Evolutionary conservation across 2,329 filamentous ascomycete species (phyloP).

Genomic region (Penicillium sp.): DNA sequence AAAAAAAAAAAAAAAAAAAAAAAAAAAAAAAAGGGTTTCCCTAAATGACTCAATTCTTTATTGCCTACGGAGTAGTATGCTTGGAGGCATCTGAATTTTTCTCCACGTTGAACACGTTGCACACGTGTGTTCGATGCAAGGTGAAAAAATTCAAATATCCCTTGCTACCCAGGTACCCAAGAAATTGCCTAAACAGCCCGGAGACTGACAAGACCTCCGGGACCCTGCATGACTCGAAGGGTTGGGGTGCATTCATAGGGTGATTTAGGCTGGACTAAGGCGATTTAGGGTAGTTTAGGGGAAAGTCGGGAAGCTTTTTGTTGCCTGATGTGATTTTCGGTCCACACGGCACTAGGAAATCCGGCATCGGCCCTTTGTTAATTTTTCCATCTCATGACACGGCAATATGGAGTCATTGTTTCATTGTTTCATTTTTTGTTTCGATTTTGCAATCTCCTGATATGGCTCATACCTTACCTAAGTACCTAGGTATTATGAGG

Average conservation of each 20-base stretch:
- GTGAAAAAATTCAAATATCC: neutral
- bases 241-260: neutral
- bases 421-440: slow-evolving; percentile 2
- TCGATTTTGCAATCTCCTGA: neutral
- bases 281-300: neutral
- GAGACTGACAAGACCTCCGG: slow-evolving; percentile 12
- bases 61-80: neutral
- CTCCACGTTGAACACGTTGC: slow-evolving; percentile 4
- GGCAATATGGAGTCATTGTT: slow-evolving; percentile 6
- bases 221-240: neutral
- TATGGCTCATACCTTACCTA: neutral
- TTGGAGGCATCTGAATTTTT: neutral
- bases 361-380: slow-evolving; percentile 3
- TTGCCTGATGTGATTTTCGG: slow-evolving; percentile 24
- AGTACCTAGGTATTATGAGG: too few relatives aligned
- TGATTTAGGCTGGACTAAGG: neutral
- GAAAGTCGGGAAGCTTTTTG: slow-evolving; percentile 4
- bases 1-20: too few relatives aligned
- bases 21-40: neutral
- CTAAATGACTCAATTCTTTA: neutral
- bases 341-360: slow-evolving; percentile 16
- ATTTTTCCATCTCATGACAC: neutral
- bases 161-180: slow-evolving; percentile 2
- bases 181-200: neutral
- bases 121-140: slow-evolving; percentile 3